These are phyloP conservation scores for Flaveria ramosissima DNA, from an alignment of 129 eudicot species.

Conservation along the genomic window DNA sequence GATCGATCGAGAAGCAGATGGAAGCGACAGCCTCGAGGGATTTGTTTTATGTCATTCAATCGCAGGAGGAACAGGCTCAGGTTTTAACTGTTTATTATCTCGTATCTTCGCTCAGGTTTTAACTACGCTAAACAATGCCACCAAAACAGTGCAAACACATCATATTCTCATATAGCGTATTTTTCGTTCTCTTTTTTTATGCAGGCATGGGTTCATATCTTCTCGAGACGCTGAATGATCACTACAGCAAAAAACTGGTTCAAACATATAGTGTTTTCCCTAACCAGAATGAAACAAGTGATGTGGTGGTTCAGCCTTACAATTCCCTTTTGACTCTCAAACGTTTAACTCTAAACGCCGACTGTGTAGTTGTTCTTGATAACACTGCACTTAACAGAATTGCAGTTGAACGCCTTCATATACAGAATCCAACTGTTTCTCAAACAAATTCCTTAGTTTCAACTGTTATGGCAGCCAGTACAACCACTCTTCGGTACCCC, in stretches of 20 bases:
- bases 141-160: neutral
- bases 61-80: constrained; percentile 98
- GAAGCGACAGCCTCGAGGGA: constrained; percentile 97
- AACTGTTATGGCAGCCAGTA: constrained; percentile 96
- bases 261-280: constrained; percentile 94
- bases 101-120: neutral
- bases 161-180: neutral
- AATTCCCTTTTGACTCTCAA: constrained; percentile 87
- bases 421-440: constrained; percentile 76
- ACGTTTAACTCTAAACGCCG: constrained; percentile 87
- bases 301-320: constrained; percentile 95
- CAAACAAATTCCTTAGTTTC: constrained; percentile 89
- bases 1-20: constrained; percentile 98
- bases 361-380: constrained; percentile 95
- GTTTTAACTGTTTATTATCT: constrained; percentile 32
- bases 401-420: constrained; percentile 91
- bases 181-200: neutral
- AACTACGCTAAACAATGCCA: too few species aligned
- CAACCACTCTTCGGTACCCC: constrained; percentile 90
- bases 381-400: constrained; percentile 93
- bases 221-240: constrained; percentile 80
- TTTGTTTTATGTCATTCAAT: constrained; percentile 92
- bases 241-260: constrained; percentile 85
- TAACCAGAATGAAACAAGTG: constrained; percentile 87
- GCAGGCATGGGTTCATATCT: constrained; percentile 92